phyloP scores from a whole-genome alignment of 148 eudicot genomes.

The Arbutus unedo region DNA sequence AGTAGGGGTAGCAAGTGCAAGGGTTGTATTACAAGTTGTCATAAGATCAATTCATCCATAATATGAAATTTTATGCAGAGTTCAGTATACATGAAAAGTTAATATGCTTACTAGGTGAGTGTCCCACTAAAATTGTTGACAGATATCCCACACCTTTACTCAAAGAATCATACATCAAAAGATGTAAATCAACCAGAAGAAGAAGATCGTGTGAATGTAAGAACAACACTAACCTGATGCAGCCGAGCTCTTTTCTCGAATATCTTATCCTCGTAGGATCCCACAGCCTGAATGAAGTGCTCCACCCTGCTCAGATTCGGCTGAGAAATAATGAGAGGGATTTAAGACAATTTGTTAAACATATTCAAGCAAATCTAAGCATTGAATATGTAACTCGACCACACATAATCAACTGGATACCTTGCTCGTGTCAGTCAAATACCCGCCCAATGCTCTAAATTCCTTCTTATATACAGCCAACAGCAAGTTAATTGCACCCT shows the following conservation, averaged over 20 bases:
- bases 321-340: conserved; percentile 34
- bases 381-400: background rate
- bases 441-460: conserved; percentile 8
- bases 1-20: background rate
- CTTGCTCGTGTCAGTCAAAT: conserved; percentile 4
- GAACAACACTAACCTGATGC: conserved; percentile 58
- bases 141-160: background rate
- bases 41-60: background rate
- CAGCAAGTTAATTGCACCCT: conserved; percentile 14
- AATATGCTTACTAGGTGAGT: background rate
- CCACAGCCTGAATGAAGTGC: conserved; percentile 88
- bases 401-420: background rate
- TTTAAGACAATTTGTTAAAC: background rate
- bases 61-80: background rate
- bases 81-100: background rate
- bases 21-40: background rate
- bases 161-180: background rate
- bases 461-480: conserved; percentile 11
- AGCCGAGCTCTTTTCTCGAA: conserved; percentile 82
- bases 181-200: background rate
- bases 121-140: background rate
- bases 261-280: conserved; percentile 85
- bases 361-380: background rate
- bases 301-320: conserved; percentile 75
- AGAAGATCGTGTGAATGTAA: background rate